phyloP scores from a whole-genome alignment of 192 early-diverging fungal species.

The Linderina pennispora region DNA sequence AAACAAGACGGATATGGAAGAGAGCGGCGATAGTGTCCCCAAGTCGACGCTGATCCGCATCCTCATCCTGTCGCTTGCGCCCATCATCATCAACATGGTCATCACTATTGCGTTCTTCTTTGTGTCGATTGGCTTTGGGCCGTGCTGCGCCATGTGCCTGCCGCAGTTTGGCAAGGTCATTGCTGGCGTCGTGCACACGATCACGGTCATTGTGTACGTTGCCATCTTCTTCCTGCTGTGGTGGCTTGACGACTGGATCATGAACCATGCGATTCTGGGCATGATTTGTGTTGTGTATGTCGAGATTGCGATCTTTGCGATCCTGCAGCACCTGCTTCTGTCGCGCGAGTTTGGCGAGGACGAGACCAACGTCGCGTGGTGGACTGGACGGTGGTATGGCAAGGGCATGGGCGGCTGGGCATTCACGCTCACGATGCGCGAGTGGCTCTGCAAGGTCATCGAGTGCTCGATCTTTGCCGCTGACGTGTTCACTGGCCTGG shows the following conservation, averaged over 20 bases:
- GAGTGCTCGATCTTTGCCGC: conserved; percentile 77
- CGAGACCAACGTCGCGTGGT: conserved; percentile 80
- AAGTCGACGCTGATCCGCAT: conserved; percentile 54
- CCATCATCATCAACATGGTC: conserved; percentile 64
- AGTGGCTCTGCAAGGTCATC: conserved; percentile 77
- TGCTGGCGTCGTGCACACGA: conserved; percentile 57
- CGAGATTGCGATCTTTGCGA: conserved; percentile 63
- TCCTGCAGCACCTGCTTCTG: conserved; percentile 62
- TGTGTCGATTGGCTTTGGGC: conserved; percentile 59
- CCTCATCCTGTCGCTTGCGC: conserved; percentile 59
- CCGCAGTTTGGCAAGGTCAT: conserved; percentile 68
- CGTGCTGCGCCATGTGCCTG: conserved; percentile 56
- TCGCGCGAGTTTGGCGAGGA: conserved; percentile 81
- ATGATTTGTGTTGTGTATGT: conserved; percentile 60
- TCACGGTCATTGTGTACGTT: conserved; percentile 58
- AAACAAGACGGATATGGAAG: conserved; percentile 50
- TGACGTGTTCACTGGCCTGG: conserved; percentile 72
- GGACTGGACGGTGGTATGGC: conserved; percentile 79
- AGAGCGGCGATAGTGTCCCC: conserved; percentile 29
- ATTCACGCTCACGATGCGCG: conserved; percentile 68
- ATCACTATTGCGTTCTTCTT: conserved; percentile 55
- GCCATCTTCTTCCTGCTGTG: conserved; percentile 59
- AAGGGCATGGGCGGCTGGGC: conserved; percentile 62
- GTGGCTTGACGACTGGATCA: conserved; percentile 61
- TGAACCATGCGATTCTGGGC: conserved; percentile 58